Evolutionary conservation across 179 eudicot genomes (phyloP).

Genomic region (Beta macrorhiza): DNA sequence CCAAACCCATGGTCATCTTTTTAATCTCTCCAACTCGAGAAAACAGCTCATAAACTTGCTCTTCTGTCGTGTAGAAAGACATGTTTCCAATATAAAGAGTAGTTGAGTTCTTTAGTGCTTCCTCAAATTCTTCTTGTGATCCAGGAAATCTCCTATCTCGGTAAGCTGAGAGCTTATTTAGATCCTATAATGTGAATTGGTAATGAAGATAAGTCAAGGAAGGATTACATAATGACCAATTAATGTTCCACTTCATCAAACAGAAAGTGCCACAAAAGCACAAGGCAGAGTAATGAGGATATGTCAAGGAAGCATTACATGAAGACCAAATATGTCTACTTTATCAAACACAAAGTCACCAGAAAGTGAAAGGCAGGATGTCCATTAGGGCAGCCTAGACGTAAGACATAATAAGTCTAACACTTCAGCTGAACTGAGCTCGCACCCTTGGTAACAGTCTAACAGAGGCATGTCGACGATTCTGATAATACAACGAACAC

Average conservation of each 20-base stretch:
- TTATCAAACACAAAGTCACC: no score
- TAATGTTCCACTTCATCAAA: background rate
- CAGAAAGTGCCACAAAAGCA: background rate
- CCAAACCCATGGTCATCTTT: constrained; percentile 40
- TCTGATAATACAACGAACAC: background rate
- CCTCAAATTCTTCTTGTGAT: constrained; percentile 40
- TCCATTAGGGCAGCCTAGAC: background rate
- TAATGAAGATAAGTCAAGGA: background rate
- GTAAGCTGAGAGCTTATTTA: constrained; percentile 37
- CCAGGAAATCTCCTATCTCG: constrained; percentile 42
- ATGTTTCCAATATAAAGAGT: constrained; percentile 38
- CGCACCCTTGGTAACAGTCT: background rate
- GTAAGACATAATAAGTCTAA: background rate
- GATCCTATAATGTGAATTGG: constrained; percentile 25
- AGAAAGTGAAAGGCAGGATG: background rate
- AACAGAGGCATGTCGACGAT: background rate
- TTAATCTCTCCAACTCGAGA: constrained; percentile 40
- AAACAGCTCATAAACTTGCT: constrained; percentile 36
- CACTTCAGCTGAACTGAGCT: background rate
- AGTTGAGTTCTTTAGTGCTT: constrained; percentile 36
- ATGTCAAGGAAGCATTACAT: no score
- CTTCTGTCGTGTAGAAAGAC: constrained; percentile 40
- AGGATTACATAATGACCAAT: background rate
- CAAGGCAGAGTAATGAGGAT: no score
- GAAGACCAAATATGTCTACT: no score